Percentiles rank a stretch among this genome's conserved stretches.
These are phyloP conservation scores for Penicillium simplicissimum DNA, from an alignment of 495 filamentous ascomycete genomes.

Conservation along the genomic window DNA sequence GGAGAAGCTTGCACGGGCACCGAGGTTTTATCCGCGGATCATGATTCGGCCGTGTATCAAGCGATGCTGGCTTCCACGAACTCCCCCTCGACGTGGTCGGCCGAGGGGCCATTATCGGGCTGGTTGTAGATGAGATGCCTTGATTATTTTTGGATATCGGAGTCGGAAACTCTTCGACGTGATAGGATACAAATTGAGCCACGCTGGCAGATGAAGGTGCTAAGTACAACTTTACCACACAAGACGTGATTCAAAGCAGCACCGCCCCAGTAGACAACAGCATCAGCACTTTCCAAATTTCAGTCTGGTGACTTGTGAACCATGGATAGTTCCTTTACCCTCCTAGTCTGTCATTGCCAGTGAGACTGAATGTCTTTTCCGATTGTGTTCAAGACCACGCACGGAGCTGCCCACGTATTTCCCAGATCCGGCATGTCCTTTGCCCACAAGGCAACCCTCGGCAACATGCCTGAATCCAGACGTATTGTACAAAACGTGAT, in stretches of 20 bases:
- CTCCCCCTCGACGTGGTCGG: not conserved
- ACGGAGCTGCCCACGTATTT: not conserved
- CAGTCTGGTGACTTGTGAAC: no score
- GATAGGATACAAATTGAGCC: not conserved
- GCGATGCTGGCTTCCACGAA: not conserved
- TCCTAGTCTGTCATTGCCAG: no score
- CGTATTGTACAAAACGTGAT: not conserved
- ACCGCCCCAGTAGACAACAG: no score
- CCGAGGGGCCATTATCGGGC: slow-evolving; percentile 3
- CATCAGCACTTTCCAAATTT: no score
- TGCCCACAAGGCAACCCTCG: not conserved
- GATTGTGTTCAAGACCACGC: not conserved
- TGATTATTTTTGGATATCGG: not conserved
- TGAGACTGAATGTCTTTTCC: no score
- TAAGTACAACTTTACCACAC: no score
- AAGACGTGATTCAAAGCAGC: no score
- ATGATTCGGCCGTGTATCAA: slow-evolving; percentile 5
- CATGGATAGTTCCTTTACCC: no score
- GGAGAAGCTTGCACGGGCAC: not conserved
- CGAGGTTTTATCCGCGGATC: not conserved
- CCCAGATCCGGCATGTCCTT: not conserved
- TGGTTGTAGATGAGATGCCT: not conserved
- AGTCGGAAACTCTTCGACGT: not conserved
- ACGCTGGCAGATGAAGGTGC: no score
- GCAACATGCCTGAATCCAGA: not conserved